phyloP scores from a whole-genome alignment of 2,329 filamentous ascomycete species.

The Aspergillus tubingensis region DNA sequence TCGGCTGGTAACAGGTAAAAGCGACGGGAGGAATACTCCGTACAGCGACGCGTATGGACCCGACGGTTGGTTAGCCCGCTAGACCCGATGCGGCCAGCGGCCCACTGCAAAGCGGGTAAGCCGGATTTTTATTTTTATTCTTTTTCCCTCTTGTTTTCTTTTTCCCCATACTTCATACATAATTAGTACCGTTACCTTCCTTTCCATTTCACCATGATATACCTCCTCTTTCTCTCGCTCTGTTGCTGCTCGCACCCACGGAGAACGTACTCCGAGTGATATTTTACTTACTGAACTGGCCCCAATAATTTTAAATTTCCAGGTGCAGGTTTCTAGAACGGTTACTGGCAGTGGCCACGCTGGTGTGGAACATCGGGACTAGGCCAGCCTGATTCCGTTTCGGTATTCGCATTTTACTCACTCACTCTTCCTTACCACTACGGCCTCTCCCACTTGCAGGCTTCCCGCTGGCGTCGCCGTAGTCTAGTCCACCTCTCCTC shows the following conservation, averaged over 20 bases:
- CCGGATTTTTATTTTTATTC: conserved; percentile 15
- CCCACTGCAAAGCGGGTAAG: conserved; percentile 16
- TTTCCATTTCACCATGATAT: not conserved
- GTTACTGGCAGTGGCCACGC: conserved; percentile 19
- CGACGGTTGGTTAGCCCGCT: conserved; percentile 8
- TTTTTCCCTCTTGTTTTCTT: conserved; percentile 3
- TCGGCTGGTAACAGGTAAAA: not conserved
- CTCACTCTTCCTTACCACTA: conserved; percentile 5
- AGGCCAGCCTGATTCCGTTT: conserved; percentile 11
- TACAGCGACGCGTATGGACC: conserved; percentile 10
- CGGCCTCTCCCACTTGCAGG: conserved; percentile 4
- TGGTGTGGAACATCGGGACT: conserved; percentile 17
- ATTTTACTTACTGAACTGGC: not conserved
- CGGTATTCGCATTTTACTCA: conserved; percentile 10
- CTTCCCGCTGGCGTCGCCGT: conserved; percentile 3
- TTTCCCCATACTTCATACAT: conserved; percentile 8
- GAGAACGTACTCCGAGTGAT: not conserved
- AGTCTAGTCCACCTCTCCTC: conserved; percentile 8
- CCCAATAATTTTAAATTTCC: conserved; percentile 13
- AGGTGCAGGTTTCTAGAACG: conserved; percentile 17
- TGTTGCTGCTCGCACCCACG: not conserved
- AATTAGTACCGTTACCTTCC: not conserved
- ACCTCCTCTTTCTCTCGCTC: not conserved
- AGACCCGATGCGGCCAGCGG: not conserved
- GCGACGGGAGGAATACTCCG: conserved; percentile 5